Percentiles rank a stretch among this genome's conserved stretches.
Evolutionary conservation across 441 rosid genomes (phyloP).

Genomic region (Populus hybrid): DNA sequence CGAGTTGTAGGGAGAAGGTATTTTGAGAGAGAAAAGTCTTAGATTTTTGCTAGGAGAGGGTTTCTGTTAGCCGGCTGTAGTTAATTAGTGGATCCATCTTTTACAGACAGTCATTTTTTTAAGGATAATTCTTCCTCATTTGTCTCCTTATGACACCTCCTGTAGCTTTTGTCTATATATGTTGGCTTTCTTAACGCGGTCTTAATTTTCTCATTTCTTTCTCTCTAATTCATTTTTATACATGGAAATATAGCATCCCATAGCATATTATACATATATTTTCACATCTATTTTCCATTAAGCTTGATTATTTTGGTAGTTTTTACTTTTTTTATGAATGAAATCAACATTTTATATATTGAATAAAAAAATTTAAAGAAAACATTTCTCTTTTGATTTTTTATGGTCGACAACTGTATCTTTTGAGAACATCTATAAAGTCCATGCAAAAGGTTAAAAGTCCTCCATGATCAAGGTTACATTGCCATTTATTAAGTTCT

Average conservation of each 20-base stretch:
- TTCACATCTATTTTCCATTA: too few species aligned
- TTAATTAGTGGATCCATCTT: not conserved
- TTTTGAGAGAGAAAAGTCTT: too few species aligned
- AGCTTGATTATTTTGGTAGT: not conserved
- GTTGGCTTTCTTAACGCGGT: slow-evolving; percentile 22
- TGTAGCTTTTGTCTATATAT: slow-evolving; percentile 32
- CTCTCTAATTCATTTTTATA: not conserved
- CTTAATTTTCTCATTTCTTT: slow-evolving; percentile 15
- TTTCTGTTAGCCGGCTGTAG: slow-evolving; percentile 41
- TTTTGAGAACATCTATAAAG: not conserved
- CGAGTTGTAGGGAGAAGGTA: too few species aligned
- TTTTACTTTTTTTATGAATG: not conserved
- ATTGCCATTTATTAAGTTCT: not conserved
- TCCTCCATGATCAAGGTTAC: not conserved
- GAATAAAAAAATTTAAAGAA: too few species aligned
- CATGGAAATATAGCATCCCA: not conserved
- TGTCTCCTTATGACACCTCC: slow-evolving; percentile 23
- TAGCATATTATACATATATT: not conserved
- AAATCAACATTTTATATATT: not conserved
- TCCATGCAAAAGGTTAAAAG: not conserved
- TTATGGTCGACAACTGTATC: not conserved
- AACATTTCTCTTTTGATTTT: too few species aligned
- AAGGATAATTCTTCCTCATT: not conserved
- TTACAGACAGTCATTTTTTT: not conserved
- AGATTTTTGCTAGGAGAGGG: slow-evolving; percentile 24